These are phyloP conservation scores for Suhomyces anneliseae DNA, from an alignment of 1,139 yeast genomes.

Conservation along the genomic window DNA sequence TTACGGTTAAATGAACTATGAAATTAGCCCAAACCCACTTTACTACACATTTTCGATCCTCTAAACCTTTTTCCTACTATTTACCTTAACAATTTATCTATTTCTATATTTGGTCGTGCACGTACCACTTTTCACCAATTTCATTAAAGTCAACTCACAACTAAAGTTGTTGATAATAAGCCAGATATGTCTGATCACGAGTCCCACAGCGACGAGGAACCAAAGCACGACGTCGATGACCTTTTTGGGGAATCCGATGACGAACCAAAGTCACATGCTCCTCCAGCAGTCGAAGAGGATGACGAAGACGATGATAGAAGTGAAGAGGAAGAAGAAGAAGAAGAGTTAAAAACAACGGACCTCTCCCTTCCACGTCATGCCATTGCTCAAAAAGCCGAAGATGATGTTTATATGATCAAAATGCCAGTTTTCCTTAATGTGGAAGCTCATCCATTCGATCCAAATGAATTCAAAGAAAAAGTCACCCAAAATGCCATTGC, in stretches of 20 bases:
- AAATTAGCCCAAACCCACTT: no score
- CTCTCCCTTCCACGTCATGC: constrained; percentile 77
- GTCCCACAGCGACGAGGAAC: constrained; percentile 19
- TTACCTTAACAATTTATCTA: no score
- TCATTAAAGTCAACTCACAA: not conserved
- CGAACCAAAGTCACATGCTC: constrained; percentile 22
- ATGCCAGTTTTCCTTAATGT: constrained; percentile 81
- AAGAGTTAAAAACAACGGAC: constrained; percentile 51
- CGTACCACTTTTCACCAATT: not conserved
- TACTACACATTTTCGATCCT: no score
- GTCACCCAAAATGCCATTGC: constrained; percentile 50
- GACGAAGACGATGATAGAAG: constrained; percentile 28
- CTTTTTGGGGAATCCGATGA: constrained; percentile 53
- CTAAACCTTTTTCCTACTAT: no score
- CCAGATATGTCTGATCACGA: constrained; percentile 18
- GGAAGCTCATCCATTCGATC: constrained; percentile 87
- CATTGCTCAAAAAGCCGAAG: constrained; percentile 42
- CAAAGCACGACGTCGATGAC: constrained; percentile 35
- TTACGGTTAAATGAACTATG: no score
- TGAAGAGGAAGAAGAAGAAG: constrained; percentile 31
- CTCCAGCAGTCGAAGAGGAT: constrained; percentile 13
- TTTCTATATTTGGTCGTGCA: not conserved
- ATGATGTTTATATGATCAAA: constrained; percentile 57
- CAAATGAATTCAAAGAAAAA: constrained; percentile 60
- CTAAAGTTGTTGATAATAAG: not conserved